Evolutionary conservation across 441 rosid genomes (phyloP).

Genomic region (Iberis amara): DNA sequence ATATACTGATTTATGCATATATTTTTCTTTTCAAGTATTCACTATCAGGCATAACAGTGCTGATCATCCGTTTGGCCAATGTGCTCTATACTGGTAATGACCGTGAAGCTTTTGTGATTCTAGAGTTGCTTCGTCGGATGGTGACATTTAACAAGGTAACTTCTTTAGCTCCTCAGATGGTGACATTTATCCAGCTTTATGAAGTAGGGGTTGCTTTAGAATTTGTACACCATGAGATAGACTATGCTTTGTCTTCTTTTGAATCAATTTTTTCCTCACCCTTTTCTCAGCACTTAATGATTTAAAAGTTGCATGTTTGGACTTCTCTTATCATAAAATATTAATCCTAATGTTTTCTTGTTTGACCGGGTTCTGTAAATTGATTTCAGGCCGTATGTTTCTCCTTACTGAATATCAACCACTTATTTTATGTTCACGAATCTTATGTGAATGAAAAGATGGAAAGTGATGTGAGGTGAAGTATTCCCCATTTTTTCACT

Average conservation of each 20-base stretch:
- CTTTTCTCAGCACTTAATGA: constrained; percentile 2
- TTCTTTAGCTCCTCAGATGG: constrained; percentile 5
- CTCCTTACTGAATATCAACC: constrained; percentile 62
- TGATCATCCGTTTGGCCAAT: constrained; percentile 80
- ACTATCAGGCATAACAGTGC: constrained; percentile 63
- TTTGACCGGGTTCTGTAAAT: constrained; percentile 24
- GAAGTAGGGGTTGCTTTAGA: not conserved
- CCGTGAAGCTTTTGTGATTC: constrained; percentile 50
- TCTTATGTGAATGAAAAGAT: constrained; percentile 38
- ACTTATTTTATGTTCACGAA: constrained; percentile 41
- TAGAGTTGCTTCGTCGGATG: constrained; percentile 75
- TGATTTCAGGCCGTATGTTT: constrained; percentile 62
- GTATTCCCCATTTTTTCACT: constrained; percentile 15
- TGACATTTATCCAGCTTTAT: too few relatives aligned
- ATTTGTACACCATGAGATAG: constrained; percentile 5
- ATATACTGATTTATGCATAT: constrained; percentile 27
- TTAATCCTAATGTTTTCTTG: constrained; percentile 21
- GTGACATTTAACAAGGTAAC: constrained; percentile 76
- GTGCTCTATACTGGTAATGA: constrained; percentile 49
- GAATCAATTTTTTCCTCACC: constrained; percentile 3
- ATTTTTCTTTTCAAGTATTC: constrained; percentile 40
- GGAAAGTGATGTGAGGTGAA: constrained; percentile 69
- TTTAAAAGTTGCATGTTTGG: constrained; percentile 7
- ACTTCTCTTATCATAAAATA: not conserved
- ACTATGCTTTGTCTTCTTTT: constrained; percentile 10